phyloP scores from a whole-genome alignment of 306 rosid genomes.

The Lathyrus tuberosus region DNA sequence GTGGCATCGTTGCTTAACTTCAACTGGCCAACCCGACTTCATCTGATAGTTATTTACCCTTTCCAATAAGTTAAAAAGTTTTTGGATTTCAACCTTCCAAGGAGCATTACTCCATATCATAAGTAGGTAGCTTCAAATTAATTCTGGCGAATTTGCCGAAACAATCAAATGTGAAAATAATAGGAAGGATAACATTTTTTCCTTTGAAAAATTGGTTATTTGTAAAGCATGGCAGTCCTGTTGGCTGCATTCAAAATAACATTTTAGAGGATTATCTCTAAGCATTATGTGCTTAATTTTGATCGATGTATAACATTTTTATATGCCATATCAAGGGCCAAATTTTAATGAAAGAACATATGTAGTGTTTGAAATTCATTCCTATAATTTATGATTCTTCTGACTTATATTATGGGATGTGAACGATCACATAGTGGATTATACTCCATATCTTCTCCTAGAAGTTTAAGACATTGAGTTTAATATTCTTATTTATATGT shows the following conservation, averaged over 20 bases:
- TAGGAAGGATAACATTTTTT: conserved; percentile 47
- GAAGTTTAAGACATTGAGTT: too few relatives aligned
- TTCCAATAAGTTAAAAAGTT: conserved; percentile 29
- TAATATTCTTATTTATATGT: too few relatives aligned
- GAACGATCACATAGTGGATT: too few relatives aligned
- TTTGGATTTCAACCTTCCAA: too few relatives aligned
- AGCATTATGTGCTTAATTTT: conserved; percentile 7
- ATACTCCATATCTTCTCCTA: too few relatives aligned
- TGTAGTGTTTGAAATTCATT: background rate
- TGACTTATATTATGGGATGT: too few relatives aligned
- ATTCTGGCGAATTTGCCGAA: conserved; percentile 32
- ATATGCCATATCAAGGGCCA: conserved; percentile 22
- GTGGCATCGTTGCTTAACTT: conserved; percentile 99
- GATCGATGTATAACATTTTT: background rate
- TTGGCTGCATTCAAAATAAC: conserved; percentile 35
- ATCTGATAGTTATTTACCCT: conserved; percentile 37
- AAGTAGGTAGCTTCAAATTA: conserved; percentile 43
- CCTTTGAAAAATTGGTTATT: conserved; percentile 33
- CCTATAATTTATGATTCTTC: too few relatives aligned
- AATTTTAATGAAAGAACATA: background rate
- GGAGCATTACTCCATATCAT: too few relatives aligned
- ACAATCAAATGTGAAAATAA: conserved; percentile 53
- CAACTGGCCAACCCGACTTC: conserved; percentile 98
- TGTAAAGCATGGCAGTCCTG: conserved; percentile 53
- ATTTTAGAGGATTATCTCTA: conserved; percentile 33